Base-by-base conservation (phyloP, 805 yeast genomes). In the Zygotorulaspora sp. region DNA sequence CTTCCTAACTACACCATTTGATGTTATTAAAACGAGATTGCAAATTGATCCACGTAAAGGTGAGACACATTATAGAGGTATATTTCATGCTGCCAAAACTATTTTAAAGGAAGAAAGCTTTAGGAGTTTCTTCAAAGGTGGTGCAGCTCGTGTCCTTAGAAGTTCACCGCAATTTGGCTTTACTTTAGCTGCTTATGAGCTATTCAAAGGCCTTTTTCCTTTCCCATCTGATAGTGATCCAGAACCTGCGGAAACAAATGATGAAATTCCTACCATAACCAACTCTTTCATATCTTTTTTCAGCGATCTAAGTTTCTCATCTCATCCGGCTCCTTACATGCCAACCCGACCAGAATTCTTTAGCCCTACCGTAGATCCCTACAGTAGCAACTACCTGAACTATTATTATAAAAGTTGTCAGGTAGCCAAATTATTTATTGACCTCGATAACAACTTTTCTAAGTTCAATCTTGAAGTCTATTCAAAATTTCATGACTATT, bases 151-250 rank as follows among this genome's bases (percentile, higher is more conserved):
- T 63, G 88, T 90, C 26, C 70, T 88, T 55, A 77, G 97, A 65
- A 89, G 97, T 4, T 88, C 97, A 1, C 98, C 98, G 6, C 98
- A 90, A 65, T 90, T 90, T 62, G 98, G 97, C 38, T 89, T 89
- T 66, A 90, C 98, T 5, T 74, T 90, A 54, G 97, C 97, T n/a
- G 89, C 96, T 17, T 90, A 92, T 65, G 98, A 90, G 64, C 63
- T 92, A 22, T 79, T 90, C 63, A 95, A 90, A 61, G 75, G 72
- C 32, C 54, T 80, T 53, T 69, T 87, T 64, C 96, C 96, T 32
- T 73, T 83, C 48, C 78, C 59, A 37, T 53, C 53, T 33, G 61
- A 35, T 12, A 39, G 49, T 32, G 48, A 48, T 19, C 55, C 49
- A 30, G 39, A 16, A 4, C 16, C 14, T 23, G 10, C 26, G 8